Percentiles rank a stretch among this genome's conserved stretches.
Evolutionary conservation across 2,329 filamentous ascomycete genomes (phyloP).

Genomic region (Hypoxylon sp.): DNA sequence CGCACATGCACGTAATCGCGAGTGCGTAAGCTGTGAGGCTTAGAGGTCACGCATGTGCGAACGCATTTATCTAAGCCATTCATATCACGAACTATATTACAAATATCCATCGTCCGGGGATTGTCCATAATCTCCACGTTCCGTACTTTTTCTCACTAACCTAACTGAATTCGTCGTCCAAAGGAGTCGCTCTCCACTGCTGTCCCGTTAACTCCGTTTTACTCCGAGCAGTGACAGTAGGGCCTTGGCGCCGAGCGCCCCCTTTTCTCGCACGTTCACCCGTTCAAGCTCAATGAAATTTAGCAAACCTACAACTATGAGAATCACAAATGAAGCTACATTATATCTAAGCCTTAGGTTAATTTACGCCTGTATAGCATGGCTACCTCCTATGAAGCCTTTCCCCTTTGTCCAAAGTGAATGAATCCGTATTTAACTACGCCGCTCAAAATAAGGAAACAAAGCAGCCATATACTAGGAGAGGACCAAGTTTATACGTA

Average conservation of each 20-base stretch:
- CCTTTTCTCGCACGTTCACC: not conserved
- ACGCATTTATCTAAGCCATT: not conserved
- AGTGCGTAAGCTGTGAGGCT: constrained; percentile 17
- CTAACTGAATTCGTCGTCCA: not conserved
- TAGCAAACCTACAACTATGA: not conserved
- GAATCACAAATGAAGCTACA: not conserved
- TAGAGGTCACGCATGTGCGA: not conserved
- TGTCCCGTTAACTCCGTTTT: not conserved
- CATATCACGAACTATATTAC: not conserved
- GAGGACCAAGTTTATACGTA: not conserved
- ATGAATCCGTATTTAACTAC: not conserved
- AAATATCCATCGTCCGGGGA: not conserved
- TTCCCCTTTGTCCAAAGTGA: not conserved
- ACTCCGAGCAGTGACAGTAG: not conserved
- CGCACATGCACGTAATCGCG: constrained; percentile 11
- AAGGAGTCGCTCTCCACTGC: not conserved
- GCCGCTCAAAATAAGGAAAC: not conserved
- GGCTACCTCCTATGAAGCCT: not conserved
- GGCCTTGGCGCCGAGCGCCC: not conserved
- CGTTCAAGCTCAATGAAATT: not conserved
- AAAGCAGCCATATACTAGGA: not conserved
- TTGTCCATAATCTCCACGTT: constrained; percentile 3
- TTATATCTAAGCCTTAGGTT: not conserved
- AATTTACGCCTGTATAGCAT: no score
- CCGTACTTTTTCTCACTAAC: not conserved